phyloP scores from a whole-genome alignment of 1,139 yeast species.

The Kurtzmaniella quercitrusa region DNA sequence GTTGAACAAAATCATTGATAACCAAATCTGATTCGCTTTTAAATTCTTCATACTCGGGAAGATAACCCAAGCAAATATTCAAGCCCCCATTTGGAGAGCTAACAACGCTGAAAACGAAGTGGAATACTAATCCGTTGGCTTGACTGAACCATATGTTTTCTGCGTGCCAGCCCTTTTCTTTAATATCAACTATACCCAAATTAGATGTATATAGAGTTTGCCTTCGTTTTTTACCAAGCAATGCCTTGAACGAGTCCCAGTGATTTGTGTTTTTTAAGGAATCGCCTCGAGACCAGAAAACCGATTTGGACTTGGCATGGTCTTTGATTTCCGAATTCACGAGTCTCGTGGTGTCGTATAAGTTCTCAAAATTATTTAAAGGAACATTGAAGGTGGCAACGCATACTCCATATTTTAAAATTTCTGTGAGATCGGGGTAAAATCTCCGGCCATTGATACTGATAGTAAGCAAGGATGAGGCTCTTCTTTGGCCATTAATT shows the following conservation, averaged over 20 bases:
- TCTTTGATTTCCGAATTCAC: background rate
- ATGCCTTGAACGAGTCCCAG: conserved; percentile 10
- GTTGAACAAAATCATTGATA: conserved; percentile 4
- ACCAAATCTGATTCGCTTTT: background rate
- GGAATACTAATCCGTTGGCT: conserved; percentile 17
- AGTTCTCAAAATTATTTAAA: background rate
- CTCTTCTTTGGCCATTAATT: conserved; percentile 6
- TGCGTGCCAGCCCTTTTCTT: conserved; percentile 12
- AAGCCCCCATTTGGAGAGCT: conserved; percentile 19
- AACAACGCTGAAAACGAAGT: conserved; percentile 19
- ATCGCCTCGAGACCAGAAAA: conserved; percentile 7
- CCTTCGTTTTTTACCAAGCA: conserved; percentile 11
- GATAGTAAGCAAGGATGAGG: conserved; percentile 11
- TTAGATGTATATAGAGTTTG: conserved; percentile 27
- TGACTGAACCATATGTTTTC: conserved; percentile 25
- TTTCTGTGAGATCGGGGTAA: conserved; percentile 12
- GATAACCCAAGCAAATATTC: conserved; percentile 18
- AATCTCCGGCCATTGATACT: conserved; percentile 27
- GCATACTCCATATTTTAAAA: conserved; percentile 15
- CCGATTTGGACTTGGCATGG: background rate
- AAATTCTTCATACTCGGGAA: conserved; percentile 13
- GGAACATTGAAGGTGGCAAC: conserved; percentile 13
- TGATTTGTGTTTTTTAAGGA: conserved; percentile 13
- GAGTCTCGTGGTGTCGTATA: background rate
- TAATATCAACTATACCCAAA: conserved; percentile 16